A percentile compares a stretch with the other conserved stretches of the same genome.
Evolutionary conservation across 352 stramenopile genomes (phyloP).

Genomic region (Phytophthora citricola): DNA sequence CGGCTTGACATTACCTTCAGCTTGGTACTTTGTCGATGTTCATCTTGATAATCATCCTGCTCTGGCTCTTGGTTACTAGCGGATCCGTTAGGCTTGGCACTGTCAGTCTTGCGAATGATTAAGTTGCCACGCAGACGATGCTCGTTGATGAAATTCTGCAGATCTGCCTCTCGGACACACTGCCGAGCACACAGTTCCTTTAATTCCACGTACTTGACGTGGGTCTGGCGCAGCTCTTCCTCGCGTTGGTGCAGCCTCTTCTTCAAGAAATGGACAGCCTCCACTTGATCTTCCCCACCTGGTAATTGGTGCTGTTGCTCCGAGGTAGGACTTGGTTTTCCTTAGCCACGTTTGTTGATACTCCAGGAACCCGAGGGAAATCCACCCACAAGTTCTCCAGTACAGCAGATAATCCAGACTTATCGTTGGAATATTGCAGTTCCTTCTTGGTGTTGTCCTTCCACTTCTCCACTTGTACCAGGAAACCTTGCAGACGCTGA

Average conservation of each 20-base stretch:
- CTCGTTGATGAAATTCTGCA: slow-evolving; percentile 87
- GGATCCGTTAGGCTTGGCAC: slow-evolving; percentile 13
- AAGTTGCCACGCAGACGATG: slow-evolving; percentile 77
- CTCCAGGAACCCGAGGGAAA: slow-evolving; percentile 57
- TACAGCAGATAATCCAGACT: slow-evolving; percentile 38
- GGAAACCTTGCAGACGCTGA: slow-evolving; percentile 51
- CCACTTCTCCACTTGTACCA: slow-evolving; percentile 58
- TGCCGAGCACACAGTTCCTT: slow-evolving; percentile 81
- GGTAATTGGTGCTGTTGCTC: slow-evolving; percentile 10
- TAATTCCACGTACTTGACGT: slow-evolving; percentile 76
- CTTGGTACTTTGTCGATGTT: slow-evolving; percentile 17
- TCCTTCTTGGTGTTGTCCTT: slow-evolving; percentile 56
- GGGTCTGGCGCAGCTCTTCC: slow-evolving; percentile 60
- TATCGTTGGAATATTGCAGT: slow-evolving; percentile 42
- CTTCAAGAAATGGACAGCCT: slow-evolving; percentile 61
- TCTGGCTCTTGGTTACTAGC: slow-evolving; percentile 31
- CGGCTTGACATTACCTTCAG: slow-evolving; percentile 30
- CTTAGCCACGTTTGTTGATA: slow-evolving; percentile 13
- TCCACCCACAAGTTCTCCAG: slow-evolving; percentile 60
- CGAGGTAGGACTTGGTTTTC: background rate
- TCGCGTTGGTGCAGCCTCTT: slow-evolving; percentile 64
- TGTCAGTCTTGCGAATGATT: slow-evolving; percentile 49
- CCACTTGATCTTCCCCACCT: slow-evolving; percentile 20
- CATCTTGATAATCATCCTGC: slow-evolving; percentile 16
- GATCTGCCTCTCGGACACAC: slow-evolving; percentile 74